Evolutionary conservation across 495 filamentous ascomycete species (phyloP).

Genomic region (Penicillium argentinense): DNA sequence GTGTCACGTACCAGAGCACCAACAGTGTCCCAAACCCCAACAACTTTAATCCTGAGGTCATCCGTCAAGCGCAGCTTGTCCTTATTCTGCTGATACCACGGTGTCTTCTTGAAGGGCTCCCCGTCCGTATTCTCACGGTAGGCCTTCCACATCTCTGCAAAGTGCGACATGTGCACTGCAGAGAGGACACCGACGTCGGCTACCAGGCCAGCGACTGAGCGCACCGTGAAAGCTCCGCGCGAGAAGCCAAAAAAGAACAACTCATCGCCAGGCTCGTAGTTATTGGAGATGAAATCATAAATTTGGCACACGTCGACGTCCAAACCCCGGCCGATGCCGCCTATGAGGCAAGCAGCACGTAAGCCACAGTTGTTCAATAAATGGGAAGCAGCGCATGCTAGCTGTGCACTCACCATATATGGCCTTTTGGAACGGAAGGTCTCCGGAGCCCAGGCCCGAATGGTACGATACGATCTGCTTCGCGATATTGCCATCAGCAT

Average conservation of each 20-base stretch:
- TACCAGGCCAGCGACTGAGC: constrained; percentile 54
- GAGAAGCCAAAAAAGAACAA: constrained; percentile 61
- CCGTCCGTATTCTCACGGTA: constrained; percentile 35
- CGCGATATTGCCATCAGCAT: constrained; percentile 6
- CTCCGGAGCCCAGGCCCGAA: constrained; percentile 16
- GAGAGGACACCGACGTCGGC: constrained; percentile 47
- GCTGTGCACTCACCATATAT: constrained; percentile 1
- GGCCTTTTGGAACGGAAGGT: too few relatives aligned
- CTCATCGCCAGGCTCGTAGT: constrained; percentile 52
- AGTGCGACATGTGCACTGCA: constrained; percentile 35
- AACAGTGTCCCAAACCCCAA: constrained; percentile 64
- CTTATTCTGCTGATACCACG: constrained; percentile 13
- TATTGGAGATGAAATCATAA: too few relatives aligned
- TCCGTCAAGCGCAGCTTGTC: constrained; percentile 5
- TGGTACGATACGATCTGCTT: constrained; percentile 27
- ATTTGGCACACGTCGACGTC: constrained; percentile 13
- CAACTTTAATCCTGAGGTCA: constrained; percentile 31
- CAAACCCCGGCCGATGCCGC: constrained; percentile 10
- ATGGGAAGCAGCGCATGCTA: too few relatives aligned
- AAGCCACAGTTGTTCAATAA: background rate
- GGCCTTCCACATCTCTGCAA: constrained; percentile 45
- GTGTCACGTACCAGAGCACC: constrained; percentile 31
- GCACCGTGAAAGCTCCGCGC: constrained; percentile 56
- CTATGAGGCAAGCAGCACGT: too few relatives aligned
- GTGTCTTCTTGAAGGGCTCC: constrained; percentile 8